phyloP scores from a whole-genome alignment of 2,329 filamentous ascomycete species.

The Gnomoniopsis sp. region DNA sequence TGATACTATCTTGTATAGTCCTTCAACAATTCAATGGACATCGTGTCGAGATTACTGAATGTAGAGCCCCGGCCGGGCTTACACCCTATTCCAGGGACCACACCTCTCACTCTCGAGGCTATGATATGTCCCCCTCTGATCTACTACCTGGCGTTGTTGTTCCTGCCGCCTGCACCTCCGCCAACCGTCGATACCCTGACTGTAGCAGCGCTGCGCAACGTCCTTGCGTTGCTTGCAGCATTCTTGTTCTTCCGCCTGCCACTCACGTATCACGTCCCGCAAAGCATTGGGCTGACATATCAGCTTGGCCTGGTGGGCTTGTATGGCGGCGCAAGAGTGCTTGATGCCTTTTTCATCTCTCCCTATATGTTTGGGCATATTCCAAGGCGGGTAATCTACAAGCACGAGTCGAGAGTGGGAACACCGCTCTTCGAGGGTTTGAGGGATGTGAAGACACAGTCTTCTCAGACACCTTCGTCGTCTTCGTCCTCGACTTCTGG shows the following conservation, averaged over 20 bases:
- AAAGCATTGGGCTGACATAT: conserved; percentile 41
- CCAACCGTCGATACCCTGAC: conserved; percentile 27
- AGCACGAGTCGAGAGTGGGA: conserved; percentile 29
- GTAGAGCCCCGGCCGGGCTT: conserved; percentile 33
- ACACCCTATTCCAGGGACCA: conserved; percentile 37
- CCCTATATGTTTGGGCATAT: conserved; percentile 36
- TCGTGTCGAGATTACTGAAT: conserved; percentile 24
- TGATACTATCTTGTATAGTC: background rate
- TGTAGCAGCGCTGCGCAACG: conserved; percentile 31
- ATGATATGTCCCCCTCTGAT: conserved; percentile 35
- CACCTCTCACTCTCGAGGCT: conserved; percentile 34
- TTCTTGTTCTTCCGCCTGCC: conserved; percentile 39
- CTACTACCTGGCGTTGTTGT: conserved; percentile 38
- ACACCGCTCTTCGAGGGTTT: conserved; percentile 23
- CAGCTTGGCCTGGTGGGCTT: conserved; percentile 39
- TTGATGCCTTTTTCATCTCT: conserved; percentile 41
- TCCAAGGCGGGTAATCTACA: conserved; percentile 37
- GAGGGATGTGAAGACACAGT: conserved; percentile 2
- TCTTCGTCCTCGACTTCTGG: background rate
- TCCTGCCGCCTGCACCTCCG: conserved; percentile 36
- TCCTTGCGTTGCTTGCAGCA: conserved; percentile 33
- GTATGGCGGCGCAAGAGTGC: conserved; percentile 37
- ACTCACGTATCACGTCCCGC: conserved; percentile 38
- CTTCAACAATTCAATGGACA: background rate
- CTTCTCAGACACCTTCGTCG: background rate